phyloP scores from a whole-genome alignment of 495 filamentous ascomycete species.

The Podospora pseudopauciseta region DNA sequence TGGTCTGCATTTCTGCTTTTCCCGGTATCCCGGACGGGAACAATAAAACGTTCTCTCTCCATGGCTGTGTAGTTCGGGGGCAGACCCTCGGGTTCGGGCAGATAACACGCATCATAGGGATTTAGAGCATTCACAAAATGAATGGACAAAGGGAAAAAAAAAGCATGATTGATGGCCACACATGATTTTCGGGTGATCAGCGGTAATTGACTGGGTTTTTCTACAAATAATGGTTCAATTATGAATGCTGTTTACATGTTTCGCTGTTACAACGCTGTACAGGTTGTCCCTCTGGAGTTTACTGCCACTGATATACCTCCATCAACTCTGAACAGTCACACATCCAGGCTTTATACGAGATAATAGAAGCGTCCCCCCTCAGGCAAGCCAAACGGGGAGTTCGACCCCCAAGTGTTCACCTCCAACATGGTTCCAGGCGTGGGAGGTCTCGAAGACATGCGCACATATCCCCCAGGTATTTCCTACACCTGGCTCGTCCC shows the following conservation, averaged over 20 bases:
- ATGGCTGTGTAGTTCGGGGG: background rate
- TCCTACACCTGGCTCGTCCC: slow-evolving; percentile 1
- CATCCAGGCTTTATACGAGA: no score
- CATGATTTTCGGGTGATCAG: slow-evolving; percentile 16
- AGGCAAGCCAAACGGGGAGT: no score
- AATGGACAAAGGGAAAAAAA: slow-evolving; percentile 34
- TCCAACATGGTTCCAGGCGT: no score
- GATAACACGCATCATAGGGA: slow-evolving; percentile 34
- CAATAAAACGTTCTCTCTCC: slow-evolving; percentile 1
- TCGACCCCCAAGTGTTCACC: no score
- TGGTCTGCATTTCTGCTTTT: slow-evolving; percentile 44
- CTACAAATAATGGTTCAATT: background rate
- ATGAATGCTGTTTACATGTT: background rate
- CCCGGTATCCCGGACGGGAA: slow-evolving; percentile 34
- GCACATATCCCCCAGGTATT: background rate
- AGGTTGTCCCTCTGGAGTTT: background rate
- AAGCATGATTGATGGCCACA: slow-evolving; percentile 35
- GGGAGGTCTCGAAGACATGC: background rate
- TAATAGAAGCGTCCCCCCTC: no score
- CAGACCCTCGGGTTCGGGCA: background rate
- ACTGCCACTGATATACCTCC: background rate
- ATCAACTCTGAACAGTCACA: no score
- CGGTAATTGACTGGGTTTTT: slow-evolving; percentile 18
- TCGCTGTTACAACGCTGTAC: background rate
- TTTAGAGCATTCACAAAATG: slow-evolving; percentile 35